Base-by-base conservation (phyloP, 352 stramenopile species). In the Phytopythium boreale region DNA sequence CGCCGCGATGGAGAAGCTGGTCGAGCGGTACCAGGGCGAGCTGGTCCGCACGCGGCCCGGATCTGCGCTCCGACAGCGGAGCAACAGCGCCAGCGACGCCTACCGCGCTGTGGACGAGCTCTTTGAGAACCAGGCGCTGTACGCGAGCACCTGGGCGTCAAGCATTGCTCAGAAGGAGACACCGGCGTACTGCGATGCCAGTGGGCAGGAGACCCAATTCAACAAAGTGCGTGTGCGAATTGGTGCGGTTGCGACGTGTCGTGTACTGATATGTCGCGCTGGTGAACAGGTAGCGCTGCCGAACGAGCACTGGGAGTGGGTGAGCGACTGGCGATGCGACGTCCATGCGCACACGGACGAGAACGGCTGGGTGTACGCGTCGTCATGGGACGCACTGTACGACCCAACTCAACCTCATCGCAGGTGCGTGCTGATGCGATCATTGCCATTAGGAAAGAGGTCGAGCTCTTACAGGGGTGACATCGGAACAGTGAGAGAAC, bases 11-110 rank as follows among this genome's bases (percentile, higher is more conserved):
- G 80, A 90, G 62, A 53, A 64, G 47, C 68, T 92, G n/a, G 74
- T 90, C 43, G 67, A 76, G 49, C 72, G 77, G 31, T 90, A 89
- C 63, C 83, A 92, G 63, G 66, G 79, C 47, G 76, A 90, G 47
- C 69, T 92, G 9, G 34, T 53, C 34, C 51, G 56, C 47, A 43
- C 36, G 22, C 50, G n/a, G 27, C 53, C 43, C 20, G 24, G 31
- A 8, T 41, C 12, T 8, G 46, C 36, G 34, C 56, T 57, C 19
- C 37, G 47, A 8, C 52, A 34, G 7, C 63, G 46, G 8, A 36
- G 24, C 19, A 60, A 26, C 26, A 70, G 63, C 49, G 49, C 56
- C 11, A 61, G 65, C 19, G 71, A 75, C 53, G 24, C 67, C 22
- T 66, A 74, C 55, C 73, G 72, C 14, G 68, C 77, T 4, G 71